phyloP scores from a whole-genome alignment of 148 eudicot genomes.

The Oxyria digyna region DNA sequence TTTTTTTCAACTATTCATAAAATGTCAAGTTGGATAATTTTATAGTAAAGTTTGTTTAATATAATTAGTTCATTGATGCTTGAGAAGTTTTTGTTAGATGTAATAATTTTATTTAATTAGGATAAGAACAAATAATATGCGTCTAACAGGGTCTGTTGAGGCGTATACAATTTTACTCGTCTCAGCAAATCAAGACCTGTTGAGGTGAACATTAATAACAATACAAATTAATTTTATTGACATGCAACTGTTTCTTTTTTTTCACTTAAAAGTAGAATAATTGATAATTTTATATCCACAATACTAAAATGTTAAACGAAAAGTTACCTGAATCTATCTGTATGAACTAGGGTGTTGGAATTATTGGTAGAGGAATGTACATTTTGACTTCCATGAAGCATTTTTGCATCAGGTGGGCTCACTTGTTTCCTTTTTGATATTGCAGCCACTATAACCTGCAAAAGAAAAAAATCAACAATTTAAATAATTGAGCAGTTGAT shows the following conservation, averaged over 20 bases:
- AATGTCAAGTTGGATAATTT: neutral
- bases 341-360: conserved; percentile 30
- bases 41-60: too few species aligned
- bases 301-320: too few species aligned
- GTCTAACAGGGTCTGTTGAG: too few species aligned
- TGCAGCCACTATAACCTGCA: conserved; percentile 93
- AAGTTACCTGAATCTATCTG: conserved; percentile 59
- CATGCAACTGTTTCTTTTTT: too few species aligned
- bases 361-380: neutral
- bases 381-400: conserved; percentile 48
- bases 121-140: neutral
- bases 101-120: too few species aligned
- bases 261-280: too few species aligned
- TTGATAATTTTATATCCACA: too few species aligned
- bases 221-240: neutral
- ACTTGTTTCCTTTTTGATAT: conserved; percentile 55
- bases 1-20: neutral
- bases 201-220: too few species aligned
- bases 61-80: too few species aligned
- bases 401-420: conserved; percentile 46
- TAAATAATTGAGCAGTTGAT: neutral
- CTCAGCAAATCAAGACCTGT: too few species aligned
- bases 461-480: neutral
- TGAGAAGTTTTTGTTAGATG: neutral
- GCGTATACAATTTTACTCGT: too few species aligned